A percentile compares a stretch with the other conserved stretches of the same genome.
Evolutionary conservation across 2,329 filamentous ascomycete genomes (phyloP).

Genomic region (Penicillium sp.): DNA sequence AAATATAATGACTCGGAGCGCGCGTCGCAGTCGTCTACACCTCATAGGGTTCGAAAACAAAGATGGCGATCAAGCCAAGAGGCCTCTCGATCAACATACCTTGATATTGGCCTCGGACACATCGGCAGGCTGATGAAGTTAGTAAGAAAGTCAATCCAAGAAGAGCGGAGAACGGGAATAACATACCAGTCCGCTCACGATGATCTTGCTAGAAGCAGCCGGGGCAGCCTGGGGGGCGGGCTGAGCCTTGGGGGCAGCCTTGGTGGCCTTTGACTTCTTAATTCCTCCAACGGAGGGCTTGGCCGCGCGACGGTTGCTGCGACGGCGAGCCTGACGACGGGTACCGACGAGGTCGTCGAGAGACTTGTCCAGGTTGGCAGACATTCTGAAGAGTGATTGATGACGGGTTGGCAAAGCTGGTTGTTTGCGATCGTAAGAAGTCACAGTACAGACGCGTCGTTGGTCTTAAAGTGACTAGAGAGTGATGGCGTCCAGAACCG

Average conservation of each 20-base stretch:
- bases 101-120: constrained; percentile 97
- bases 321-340: constrained; percentile 47
- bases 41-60: constrained; percentile 40
- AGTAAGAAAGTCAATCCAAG: constrained; percentile 35
- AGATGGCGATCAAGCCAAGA: constrained; percentile 66
- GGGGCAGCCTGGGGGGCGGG: constrained; percentile 53
- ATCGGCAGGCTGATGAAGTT: constrained; percentile 74
- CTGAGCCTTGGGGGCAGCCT: constrained; percentile 49
- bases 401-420: constrained; percentile 14
- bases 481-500: constrained; percentile 14
- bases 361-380: constrained; percentile 92
- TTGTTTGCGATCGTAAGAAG: constrained; percentile 11
- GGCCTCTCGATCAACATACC: constrained; percentile 97
- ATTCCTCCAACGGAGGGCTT: constrained; percentile 72
- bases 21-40: constrained; percentile 35
- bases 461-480: neutral
- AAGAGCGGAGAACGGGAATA: neutral
- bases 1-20: constrained; percentile 26
- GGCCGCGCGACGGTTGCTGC: constrained; percentile 46
- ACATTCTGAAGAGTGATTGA: constrained; percentile 55
- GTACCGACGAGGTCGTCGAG: constrained; percentile 94
- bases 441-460: constrained; percentile 11
- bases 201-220: constrained; percentile 83
- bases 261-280: constrained; percentile 62
- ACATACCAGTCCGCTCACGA: constrained; percentile 96